Evolutionary conservation across 2,329 filamentous ascomycete genomes (phyloP).

Genomic region (Aureobasidium melanogenum): DNA sequence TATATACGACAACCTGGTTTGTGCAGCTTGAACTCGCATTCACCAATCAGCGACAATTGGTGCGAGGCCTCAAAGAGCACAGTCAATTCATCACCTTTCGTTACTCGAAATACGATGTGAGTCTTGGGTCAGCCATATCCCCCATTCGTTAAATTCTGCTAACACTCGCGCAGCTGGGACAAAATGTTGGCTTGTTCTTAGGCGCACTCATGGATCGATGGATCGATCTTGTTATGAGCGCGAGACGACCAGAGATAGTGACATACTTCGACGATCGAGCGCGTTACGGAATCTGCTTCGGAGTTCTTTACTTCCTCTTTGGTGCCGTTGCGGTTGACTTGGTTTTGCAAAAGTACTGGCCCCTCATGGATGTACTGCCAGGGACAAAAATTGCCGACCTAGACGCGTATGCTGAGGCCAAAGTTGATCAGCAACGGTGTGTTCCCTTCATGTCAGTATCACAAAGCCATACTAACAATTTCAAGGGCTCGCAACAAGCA

Average conservation of each 20-base stretch:
- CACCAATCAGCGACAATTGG: conserved; percentile 43
- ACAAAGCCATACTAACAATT: neutral
- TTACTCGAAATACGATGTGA: conserved; percentile 42
- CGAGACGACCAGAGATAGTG: conserved; percentile 29
- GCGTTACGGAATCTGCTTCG: conserved; percentile 44
- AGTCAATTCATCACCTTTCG: conserved; percentile 51
- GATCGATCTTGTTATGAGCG: conserved; percentile 40
- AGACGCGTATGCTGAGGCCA: conserved; percentile 8
- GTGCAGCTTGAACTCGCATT: conserved; percentile 48
- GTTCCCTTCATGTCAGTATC: neutral
- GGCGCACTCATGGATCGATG: conserved; percentile 49
- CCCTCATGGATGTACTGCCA: conserved; percentile 7
- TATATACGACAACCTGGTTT: conserved; percentile 50
- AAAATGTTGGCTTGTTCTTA: conserved; percentile 46
- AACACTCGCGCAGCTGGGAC: conserved; percentile 31
- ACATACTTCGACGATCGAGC: conserved; percentile 30
- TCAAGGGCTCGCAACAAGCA: conserved; percentile 6
- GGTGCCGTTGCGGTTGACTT: conserved; percentile 49
- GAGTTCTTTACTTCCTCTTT: conserved; percentile 49
- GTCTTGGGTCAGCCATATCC: neutral
- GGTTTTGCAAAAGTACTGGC: conserved; percentile 25
- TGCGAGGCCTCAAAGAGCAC: conserved; percentile 47
- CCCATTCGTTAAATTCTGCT: neutral
- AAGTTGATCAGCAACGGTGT: conserved; percentile 1
- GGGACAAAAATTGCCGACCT: conserved; percentile 6